Percentiles rank a stretch among this genome's conserved stretches.
These are phyloP conservation scores for Gymnopilus junonius DNA, from an alignment of 768 basidiomycete species.

Conservation along the genomic window DNA sequence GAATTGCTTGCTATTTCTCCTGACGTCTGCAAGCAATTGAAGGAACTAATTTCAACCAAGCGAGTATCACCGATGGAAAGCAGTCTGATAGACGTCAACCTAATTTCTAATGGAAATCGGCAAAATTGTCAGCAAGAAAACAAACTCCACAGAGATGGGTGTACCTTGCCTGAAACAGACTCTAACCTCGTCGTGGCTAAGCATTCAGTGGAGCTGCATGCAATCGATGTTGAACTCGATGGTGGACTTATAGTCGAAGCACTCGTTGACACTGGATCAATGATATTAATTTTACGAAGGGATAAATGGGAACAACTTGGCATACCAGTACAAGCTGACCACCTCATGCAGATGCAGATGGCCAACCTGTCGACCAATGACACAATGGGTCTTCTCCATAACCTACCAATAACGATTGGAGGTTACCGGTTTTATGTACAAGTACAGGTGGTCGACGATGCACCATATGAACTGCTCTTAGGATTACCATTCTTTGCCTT, in stretches of 20 bases:
- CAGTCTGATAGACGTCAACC: background rate
- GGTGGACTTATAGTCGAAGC: constrained; percentile 12
- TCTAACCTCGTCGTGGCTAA: constrained; percentile 10
- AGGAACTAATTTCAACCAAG: constrained; percentile 16
- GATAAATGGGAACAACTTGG: constrained; percentile 22
- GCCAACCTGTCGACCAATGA: constrained; percentile 15
- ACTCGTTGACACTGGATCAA: constrained; percentile 22
- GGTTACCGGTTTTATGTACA: constrained; percentile 22
- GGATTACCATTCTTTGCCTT: constrained; percentile 25
- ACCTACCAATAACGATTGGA: constrained; percentile 19
- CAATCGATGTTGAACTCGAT: constrained; percentile 9
- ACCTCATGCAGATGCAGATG: constrained; percentile 23
- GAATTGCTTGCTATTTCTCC: constrained; percentile 19
- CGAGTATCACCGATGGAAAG: background rate
- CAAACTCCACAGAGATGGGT: background rate
- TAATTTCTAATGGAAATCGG: background rate
- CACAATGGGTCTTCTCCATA: constrained; percentile 20
- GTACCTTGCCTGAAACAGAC: background rate
- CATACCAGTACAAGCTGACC: constrained; percentile 12
- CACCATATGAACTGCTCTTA: constrained; percentile 24
- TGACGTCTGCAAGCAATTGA: constrained; percentile 15
- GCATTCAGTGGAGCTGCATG: constrained; percentile 16
- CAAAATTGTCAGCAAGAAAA: background rate
- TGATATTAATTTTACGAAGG: constrained; percentile 11
- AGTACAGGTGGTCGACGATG: constrained; percentile 22